Percentiles rank a stretch among this genome's conserved stretches.
phyloP scores from a whole-genome alignment of 345 rosid species.

The Cochlearia excelsa region DNA sequence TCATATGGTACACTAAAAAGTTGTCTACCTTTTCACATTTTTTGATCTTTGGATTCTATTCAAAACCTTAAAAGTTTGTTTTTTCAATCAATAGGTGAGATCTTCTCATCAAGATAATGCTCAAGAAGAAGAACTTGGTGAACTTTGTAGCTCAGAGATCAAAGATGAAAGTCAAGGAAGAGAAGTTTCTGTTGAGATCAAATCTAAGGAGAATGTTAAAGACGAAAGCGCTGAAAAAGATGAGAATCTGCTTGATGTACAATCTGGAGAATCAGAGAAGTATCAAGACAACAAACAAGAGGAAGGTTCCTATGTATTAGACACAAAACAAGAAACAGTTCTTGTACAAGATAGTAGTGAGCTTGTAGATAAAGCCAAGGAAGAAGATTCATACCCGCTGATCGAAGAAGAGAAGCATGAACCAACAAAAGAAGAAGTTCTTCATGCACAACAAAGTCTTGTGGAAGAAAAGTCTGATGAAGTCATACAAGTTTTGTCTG shows the following conservation, averaged over 20 bases:
- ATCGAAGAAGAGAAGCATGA: constrained; percentile 18
- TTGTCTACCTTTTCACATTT: background rate
- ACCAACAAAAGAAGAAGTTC: constrained; percentile 4
- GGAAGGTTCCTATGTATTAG: background rate
- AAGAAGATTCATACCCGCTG: constrained; percentile 11
- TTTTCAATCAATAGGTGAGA: constrained; percentile 36
- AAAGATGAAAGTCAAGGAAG: constrained; percentile 26
- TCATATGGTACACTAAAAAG: background rate
- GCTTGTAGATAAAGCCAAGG: background rate
- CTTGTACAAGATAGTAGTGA: constrained; percentile 11
- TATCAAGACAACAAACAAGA: background rate
- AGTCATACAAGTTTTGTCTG: constrained; percentile 11
- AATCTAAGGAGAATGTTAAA: constrained; percentile 10
- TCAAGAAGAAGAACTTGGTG: constrained; percentile 27
- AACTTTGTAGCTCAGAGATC: constrained; percentile 17
- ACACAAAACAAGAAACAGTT: constrained; percentile 19
- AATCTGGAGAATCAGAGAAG: constrained; percentile 5
- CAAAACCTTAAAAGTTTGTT: background rate
- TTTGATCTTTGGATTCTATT: background rate
- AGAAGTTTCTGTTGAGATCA: constrained; percentile 19
- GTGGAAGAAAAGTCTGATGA: constrained; percentile 16
- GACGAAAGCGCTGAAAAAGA: constrained; percentile 5
- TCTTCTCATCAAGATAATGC: constrained; percentile 5
- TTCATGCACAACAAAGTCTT: constrained; percentile 13
- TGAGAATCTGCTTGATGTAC: constrained; percentile 4